Base-by-base conservation (phyloP, 2,329 filamentous ascomycete genomes). In the Neurospora sp. region DNA sequence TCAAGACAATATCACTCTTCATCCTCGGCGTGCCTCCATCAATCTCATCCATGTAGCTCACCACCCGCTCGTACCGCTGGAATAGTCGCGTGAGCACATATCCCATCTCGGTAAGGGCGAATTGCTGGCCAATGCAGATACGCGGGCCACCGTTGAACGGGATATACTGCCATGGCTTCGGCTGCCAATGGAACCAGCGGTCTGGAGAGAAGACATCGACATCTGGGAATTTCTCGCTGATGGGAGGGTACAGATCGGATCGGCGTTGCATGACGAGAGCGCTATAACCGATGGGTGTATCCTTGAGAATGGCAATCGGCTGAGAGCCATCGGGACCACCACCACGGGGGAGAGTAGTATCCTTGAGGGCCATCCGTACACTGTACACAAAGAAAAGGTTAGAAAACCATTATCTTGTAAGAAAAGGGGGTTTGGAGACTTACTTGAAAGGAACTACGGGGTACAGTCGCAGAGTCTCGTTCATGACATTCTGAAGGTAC, bases 101-200 rank as follows among this genome's bases (percentile, higher is more conserved):
- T 38, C 82, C 82, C 82, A 91, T 91, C 82, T 94, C 91, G 0
- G 91, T 92, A 66, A 94, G 80, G 15, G 92, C 92, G 78, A 93
- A 95, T 79, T 95, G 91, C 83, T 95, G 91, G 1, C 91, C 91
- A 71, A 93, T 87, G 79, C 91, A 92, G 76, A 92, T 91, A 39
- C 91, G 82, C 62, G 91, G 89, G 0, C 90, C 91, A 11, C 89
- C 89, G 77, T 92, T 92, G 79, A 93, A 92, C 4, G 91, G 91
- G 57, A 93, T 85, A 77, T 91, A 93, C 72, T 89, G 85, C 87
- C 90, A 92, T 0, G 87, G 86, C 76, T 85, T 86, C 0, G 89
- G 89, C 76, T 88, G 85, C 85, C 87, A 87, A 73, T 79, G 72
- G 67, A 79, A 80, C 91, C 91, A 93, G 70, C 91, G 83, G 66